Conservation (phyloP, 2,329 filamentous ascomycete genomes). For the Talaromyces sp. region DNA sequence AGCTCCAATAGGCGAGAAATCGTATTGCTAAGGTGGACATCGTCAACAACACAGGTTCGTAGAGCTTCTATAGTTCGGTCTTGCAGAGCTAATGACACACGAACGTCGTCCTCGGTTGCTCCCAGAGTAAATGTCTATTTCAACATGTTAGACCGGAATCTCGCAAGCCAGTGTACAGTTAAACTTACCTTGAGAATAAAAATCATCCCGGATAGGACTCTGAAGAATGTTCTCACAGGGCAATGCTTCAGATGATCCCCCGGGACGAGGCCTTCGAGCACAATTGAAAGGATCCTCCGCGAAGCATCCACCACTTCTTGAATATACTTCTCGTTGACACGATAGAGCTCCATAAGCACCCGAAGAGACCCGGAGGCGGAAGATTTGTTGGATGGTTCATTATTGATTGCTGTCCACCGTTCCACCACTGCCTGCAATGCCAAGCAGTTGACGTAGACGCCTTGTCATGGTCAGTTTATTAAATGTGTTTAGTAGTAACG, state of each 20-base stretch:
- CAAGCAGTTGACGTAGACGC: constrained; percentile 84
- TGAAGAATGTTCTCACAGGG: constrained; percentile 61
- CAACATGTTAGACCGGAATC: constrained; percentile 12
- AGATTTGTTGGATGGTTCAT: constrained; percentile 28
- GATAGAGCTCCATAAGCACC: constrained; percentile 45
- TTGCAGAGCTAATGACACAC: constrained; percentile 54
- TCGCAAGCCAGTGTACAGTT: not conserved
- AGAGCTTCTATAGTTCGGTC: constrained; percentile 56
- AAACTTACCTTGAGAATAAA: constrained; percentile 56
- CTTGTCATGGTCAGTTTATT: constrained; percentile 20
- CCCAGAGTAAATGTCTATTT: constrained; percentile 57
- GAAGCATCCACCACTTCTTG: constrained; percentile 59
- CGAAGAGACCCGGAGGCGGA: constrained; percentile 32
- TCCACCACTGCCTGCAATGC: constrained; percentile 93
- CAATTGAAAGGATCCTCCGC: constrained; percentile 55
- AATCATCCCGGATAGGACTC: constrained; percentile 61
- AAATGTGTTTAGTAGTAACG: constrained; percentile 3
- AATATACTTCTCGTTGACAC: constrained; percentile 59
- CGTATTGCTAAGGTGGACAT: constrained; percentile 60
- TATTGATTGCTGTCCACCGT: constrained; percentile 71
- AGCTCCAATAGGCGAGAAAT: constrained; percentile 59
- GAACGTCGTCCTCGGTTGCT: constrained; percentile 58
- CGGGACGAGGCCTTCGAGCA: constrained; percentile 56
- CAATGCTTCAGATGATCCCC: constrained; percentile 57
- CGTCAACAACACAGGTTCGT: constrained; percentile 59